Evolutionary conservation across 2,329 filamentous ascomycete genomes (phyloP), one percentile per base, ranked within the genome.

Genomic region (Scedosporium dehoogii): DNA sequence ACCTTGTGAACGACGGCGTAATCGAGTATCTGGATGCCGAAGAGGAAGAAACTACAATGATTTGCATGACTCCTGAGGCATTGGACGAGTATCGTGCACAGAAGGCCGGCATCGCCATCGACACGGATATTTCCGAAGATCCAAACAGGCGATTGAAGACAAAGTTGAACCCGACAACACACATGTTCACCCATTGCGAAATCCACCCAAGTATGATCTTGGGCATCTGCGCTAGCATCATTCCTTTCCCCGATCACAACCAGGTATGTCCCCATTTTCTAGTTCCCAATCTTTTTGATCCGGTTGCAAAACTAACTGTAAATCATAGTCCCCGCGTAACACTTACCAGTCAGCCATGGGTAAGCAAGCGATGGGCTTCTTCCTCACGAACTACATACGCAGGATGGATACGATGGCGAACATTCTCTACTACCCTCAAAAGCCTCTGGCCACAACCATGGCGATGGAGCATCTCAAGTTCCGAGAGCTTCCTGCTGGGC

Each of bases 371-470:
- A 99, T 99, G 96, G 94, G 96, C 72, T 92, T 97, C 69, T 97
- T 96, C 79, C 82, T 99, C 63, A 99, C 96, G 12, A 99, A 99
- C 73, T 99, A 96, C 75, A 88, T 91, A 48, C 87, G 93, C 65
- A 92, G 94, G 66, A 97, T 99, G 93, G 94, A 99, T 72, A 99
- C 94, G 4, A 99, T 99, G 94, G 90, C 93, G 69, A 99, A 99
- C 70, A 96, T 99, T 72, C 85, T 99, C 3, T 99, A 99, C 77
- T 99, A 99, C 70, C 94, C 94, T 0, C 94, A 99, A 76, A 99
- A 99, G 74, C 94, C 94, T 6, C 83, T 99, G 60, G 87, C 92
- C 0, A 97, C 93, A 1, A 99, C 94, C 18, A 85, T 92, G 66
- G 96, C 93, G 3, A 99, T 99, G 96, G 94, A 99, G 74, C 97